Conservation (phyloP, 2,329 filamentous ascomycete species). For the Sporothrix euskadiensis region DNA sequence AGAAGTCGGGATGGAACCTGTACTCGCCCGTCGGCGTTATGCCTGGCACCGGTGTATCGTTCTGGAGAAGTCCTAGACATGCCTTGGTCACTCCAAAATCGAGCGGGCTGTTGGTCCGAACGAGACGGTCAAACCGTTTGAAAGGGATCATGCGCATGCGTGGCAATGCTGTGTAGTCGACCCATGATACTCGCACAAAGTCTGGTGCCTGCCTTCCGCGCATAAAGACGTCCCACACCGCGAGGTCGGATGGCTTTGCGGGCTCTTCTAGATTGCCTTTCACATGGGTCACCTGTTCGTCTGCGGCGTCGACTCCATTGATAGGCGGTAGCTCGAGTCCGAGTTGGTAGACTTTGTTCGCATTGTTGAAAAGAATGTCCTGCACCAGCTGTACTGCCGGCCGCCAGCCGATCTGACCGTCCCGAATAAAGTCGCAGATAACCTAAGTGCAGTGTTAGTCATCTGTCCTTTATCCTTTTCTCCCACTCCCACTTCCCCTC, state of each 20-base stretch:
- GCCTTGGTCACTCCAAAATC: slow-evolving; percentile 64
- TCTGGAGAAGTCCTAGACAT: slow-evolving; percentile 66
- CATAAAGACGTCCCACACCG: slow-evolving; percentile 47
- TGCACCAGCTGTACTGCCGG: slow-evolving; percentile 66
- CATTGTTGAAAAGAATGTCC: slow-evolving; percentile 73
- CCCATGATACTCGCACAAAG: slow-evolving; percentile 74
- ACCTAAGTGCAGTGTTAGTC: slow-evolving; percentile 48
- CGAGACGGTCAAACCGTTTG: slow-evolving; percentile 51
- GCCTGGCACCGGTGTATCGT: slow-evolving; percentile 59
- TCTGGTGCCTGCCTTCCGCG: slow-evolving; percentile 53
- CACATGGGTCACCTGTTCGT: neutral
- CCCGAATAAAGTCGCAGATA: slow-evolving; percentile 65
- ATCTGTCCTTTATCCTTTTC: neutral
- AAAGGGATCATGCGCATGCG: slow-evolving; percentile 69
- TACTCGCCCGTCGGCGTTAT: slow-evolving; percentile 64
- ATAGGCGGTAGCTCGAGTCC: slow-evolving; percentile 45
- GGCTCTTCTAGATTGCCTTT: neutral
- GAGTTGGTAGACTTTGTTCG: slow-evolving; percentile 72
- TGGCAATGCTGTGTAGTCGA: slow-evolving; percentile 72
- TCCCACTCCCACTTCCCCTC: no score
- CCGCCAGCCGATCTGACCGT: slow-evolving; percentile 58
- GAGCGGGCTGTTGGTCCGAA: slow-evolving; percentile 48
- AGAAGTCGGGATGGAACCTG: slow-evolving; percentile 64
- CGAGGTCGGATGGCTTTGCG: slow-evolving; percentile 40
- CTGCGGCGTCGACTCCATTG: neutral